Percentiles rank a stretch among this genome's conserved stretches.
phyloP scores from a whole-genome alignment of 352 stramenopile species.

The Globisporangium canariense region DNA sequence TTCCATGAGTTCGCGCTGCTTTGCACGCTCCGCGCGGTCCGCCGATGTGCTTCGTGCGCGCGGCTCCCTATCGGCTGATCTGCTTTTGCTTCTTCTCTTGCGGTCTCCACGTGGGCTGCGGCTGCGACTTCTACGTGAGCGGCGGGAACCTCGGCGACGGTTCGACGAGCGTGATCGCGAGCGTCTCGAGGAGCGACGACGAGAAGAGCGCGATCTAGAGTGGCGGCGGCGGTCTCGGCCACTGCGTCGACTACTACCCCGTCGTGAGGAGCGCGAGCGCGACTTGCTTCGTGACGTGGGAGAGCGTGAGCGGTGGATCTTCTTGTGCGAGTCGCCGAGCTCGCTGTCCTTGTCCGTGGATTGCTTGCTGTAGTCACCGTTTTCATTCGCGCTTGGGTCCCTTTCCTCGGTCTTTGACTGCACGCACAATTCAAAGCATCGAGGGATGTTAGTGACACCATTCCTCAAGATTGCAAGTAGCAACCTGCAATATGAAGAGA shows the following conservation, averaged over 20 bases:
- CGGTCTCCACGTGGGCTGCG: slow-evolving; percentile 10
- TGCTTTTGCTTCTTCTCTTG: slow-evolving; percentile 34
- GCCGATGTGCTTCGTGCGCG: slow-evolving; percentile 70
- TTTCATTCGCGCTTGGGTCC: background rate
- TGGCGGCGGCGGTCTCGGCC: slow-evolving; percentile 27
- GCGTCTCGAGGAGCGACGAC: slow-evolving; percentile 28
- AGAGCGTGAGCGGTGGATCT: slow-evolving; percentile 37
- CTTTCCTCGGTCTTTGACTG: slow-evolving; percentile 6
- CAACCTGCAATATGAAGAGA: slow-evolving; percentile 15
- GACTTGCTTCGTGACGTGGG: slow-evolving; percentile 26
- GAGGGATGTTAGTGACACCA: background rate
- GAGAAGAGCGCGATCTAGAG: slow-evolving; percentile 31
- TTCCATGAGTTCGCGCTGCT: slow-evolving; percentile 87
- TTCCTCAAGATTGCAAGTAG: background rate
- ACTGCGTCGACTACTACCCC: slow-evolving; percentile 24
- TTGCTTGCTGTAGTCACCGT: slow-evolving; percentile 7
- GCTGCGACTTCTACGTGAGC: slow-evolving; percentile 23
- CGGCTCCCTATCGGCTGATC: slow-evolving; percentile 32
- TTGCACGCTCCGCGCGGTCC: slow-evolving; percentile 71
- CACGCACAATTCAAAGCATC: background rate
- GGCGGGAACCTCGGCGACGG: slow-evolving; percentile 29
- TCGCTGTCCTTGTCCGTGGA: background rate
- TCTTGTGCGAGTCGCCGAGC: slow-evolving; percentile 2
- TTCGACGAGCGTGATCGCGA: slow-evolving; percentile 35
- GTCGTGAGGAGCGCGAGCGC: slow-evolving; percentile 30